Base-by-base conservation (phyloP, 768 basidiomycete species). In the Exsudoporus frostii region DNA sequence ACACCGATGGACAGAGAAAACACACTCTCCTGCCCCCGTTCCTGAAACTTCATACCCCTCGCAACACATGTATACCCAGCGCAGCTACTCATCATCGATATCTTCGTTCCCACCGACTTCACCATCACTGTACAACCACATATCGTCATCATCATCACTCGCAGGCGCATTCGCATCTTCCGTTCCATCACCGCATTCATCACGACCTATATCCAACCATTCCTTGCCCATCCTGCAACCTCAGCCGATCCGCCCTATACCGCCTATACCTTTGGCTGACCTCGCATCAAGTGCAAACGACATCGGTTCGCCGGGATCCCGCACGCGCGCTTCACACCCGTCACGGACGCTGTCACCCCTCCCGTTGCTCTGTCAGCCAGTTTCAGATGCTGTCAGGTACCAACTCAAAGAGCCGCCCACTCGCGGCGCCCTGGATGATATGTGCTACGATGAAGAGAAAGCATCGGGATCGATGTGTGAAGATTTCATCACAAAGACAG, bases 241-340 rank as follows among this genome's bases (percentile, higher is more conserved):
- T 0, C 68, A 70, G 53, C 68, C 68, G 45, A 70, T 70, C 38
- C 68, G 68, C 0, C 70, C 70, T 1, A 70, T 70, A 53, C 68
- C 68, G 9, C 70, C 62, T 9, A 70, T 70, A 44, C 70, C 70
- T 14, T 46, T 70, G 24, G 61, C 58, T 3, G 68, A 70, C 2
- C 61, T 70, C 50, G 32, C 70, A 2, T 58, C 58, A 7, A 51
- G 51, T 11, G 66, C 66, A 1, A 46, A 55, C 32, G 70, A 65
- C 8, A 22, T 22, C 24, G 32, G 40, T 30, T 42, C 43, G 22
- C 38, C 50, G 13, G 51, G n/a, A 22, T 45, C 52, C 7, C 42
- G 24, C 8, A 33, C 41, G 11, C 51, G 42, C 14, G 48, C 36
- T 39, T 51, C 53, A 20, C 40, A 44, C 17, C 52, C 51, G 2